Evolutionary conservation across 176 grass and related monocot genomes (phyloP).

Genomic region (Oryza meyeriana): DNA sequence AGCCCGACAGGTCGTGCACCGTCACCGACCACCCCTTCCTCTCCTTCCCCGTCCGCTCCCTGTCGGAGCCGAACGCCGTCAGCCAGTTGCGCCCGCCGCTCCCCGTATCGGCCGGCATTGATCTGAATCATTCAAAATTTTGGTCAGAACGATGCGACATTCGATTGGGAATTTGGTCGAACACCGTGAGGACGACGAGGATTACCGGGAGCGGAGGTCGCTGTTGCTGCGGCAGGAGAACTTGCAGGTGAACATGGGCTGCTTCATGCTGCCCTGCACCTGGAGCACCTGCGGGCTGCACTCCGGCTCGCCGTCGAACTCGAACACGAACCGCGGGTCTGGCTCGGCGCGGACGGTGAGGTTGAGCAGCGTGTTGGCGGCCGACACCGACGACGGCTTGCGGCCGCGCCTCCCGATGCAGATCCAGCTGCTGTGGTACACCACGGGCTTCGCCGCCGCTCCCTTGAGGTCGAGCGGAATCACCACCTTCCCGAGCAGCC

Average conservation of each 20-base stretch:
- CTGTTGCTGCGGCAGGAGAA: constrained; percentile 71
- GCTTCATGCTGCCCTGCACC: constrained; percentile 57
- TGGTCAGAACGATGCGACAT: not conserved
- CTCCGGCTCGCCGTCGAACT: constrained; percentile 82
- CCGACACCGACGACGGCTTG: not conserved
- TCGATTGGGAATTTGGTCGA: not conserved
- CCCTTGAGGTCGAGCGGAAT: constrained; percentile 62
- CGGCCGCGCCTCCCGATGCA: constrained; percentile 40
- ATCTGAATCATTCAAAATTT: constrained; percentile 17
- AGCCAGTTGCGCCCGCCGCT: constrained; percentile 30
- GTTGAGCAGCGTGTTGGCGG: constrained; percentile 36
- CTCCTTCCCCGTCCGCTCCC: constrained; percentile 57
- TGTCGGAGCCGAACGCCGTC: constrained; percentile 50
- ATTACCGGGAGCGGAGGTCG: constrained; percentile 63
- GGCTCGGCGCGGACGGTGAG: constrained; percentile 67
- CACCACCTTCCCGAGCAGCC: constrained; percentile 67
- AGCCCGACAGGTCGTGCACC: constrained; percentile 72
- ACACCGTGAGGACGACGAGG: too few relatives aligned
- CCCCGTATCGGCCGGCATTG: constrained; percentile 41
- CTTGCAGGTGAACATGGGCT: constrained; percentile 92
- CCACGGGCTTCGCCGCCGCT: constrained; percentile 29
- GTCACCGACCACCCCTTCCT: constrained; percentile 78
- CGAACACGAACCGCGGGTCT: constrained; percentile 69
- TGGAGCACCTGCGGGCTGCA: constrained; percentile 81
- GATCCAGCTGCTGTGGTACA: constrained; percentile 71